Base-by-base conservation (phyloP, 2,329 filamentous ascomycete species). In the Aspergillus neotritici region DNA sequence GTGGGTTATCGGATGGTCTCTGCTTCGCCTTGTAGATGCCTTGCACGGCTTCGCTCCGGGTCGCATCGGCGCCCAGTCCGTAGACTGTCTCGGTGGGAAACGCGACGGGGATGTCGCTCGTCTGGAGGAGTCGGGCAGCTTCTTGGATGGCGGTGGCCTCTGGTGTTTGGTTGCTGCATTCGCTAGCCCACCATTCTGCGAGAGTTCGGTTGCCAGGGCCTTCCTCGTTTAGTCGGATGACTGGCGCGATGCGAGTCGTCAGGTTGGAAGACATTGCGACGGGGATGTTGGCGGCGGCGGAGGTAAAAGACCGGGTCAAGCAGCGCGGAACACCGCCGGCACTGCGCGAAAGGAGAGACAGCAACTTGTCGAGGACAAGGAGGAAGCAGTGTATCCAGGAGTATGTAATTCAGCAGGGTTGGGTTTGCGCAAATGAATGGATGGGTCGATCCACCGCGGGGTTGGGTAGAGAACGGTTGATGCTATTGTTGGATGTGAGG, bases 61-160 rank as follows among this genome's bases (percentile, higher is more conserved):
- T 97, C 9, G 93, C 93, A 69, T 97, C 93, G 11, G 93, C 93
- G n/a, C 89, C 93, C 6, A 98, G 77, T 0, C 93, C 93, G 63
- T 98, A 98, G 1, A 98, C 93, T 0, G 93, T 98, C 69, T 98
- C 93, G 0, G 93, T 98, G 1, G 93, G 93, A 62, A 98, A 98
- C 1, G 87, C 93, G 37, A 98, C 88, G 4, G 93, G 93, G 3
- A 77, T 77, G 60, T 87, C 77, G 40, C 77, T 82, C 13, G 74
- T 73, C 40, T 73, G 77, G 30, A 95, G 72, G 51, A 82, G 75
- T 10, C 74, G 62, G 2, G 86, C 87, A 1, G 87, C 87, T 43
- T 80, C 70, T 45, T 72, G 68, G 31, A 94, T 73, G 44, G 73
- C 68, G 30, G 71, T 65, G 3, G 71, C 68, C 53, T 79, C 76